Conservation (phyloP, 2,329 filamentous ascomycete genomes). For the Cadophora sp. region DNA sequence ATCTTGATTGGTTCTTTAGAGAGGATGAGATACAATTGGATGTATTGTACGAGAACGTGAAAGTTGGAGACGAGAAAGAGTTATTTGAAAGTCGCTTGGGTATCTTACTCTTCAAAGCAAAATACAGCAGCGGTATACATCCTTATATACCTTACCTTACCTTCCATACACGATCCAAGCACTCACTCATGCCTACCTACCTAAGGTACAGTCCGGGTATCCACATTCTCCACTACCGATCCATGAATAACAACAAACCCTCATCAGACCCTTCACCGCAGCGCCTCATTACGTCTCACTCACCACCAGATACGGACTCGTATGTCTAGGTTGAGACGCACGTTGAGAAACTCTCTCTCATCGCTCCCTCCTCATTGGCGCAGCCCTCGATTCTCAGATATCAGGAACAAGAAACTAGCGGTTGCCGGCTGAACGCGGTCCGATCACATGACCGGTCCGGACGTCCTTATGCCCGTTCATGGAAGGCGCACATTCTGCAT, state of each 20-base stretch:
- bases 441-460: slow-evolving; percentile 8
- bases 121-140: neutral
- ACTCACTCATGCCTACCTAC: neutral
- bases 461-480: neutral
- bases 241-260: neutral
- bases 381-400: neutral
- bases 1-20: neutral
- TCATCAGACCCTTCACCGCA: slow-evolving; percentile 9
- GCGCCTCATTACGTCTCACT: slow-evolving; percentile 7
- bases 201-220: no score
- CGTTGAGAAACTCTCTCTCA: slow-evolving; percentile 2
- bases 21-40: neutral
- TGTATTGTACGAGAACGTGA: neutral
- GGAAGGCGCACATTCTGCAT: slow-evolving; percentile 7
- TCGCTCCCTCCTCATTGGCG: neutral
- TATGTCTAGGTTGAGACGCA: neutral
- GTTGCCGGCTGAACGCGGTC: neutral
- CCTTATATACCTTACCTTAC: neutral
- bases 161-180: neutral
- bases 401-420: neutral
- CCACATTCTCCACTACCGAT: neutral
- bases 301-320: neutral
- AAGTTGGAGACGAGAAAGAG: neutral
- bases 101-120: neutral
- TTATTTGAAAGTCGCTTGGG: neutral